Percentiles rank a stretch among this genome's conserved stretches.
phyloP scores from a whole-genome alignment of 805 yeast species.

The Komagataella populi region DNA sequence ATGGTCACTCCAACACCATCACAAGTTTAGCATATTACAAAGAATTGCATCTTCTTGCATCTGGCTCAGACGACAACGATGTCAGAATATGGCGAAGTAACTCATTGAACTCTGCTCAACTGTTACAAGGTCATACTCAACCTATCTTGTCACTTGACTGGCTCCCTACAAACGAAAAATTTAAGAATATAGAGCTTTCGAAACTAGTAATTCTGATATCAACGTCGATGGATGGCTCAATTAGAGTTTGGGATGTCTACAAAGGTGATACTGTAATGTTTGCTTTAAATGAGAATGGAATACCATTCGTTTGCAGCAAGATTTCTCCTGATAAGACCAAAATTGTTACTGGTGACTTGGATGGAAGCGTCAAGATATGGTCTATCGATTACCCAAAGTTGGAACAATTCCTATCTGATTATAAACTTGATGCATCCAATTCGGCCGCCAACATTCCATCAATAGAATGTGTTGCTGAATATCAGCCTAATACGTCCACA shows the following conservation, averaged over 20 bases:
- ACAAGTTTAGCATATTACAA: constrained; percentile 41
- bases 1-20: constrained; percentile 56
- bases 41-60: constrained; percentile 40
- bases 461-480: not conserved
- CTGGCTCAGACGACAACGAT: constrained; percentile 66
- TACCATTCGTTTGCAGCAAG: constrained; percentile 39
- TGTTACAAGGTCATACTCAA: constrained; percentile 39
- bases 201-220: constrained; percentile 15
- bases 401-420: not conserved
- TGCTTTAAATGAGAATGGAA: constrained; percentile 26
- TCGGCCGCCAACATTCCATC: not conserved
- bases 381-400: not conserved
- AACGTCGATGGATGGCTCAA: constrained; percentile 59
- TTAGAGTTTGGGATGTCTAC: constrained; percentile 52
- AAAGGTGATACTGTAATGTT: constrained; percentile 24
- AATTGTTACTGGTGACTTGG: constrained; percentile 54
- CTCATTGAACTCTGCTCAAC: constrained; percentile 34
- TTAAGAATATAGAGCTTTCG: not conserved
- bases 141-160: constrained; percentile 44
- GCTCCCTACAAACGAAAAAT: constrained; percentile 21
- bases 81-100: constrained; percentile 68
- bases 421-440: not conserved
- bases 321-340: constrained; percentile 34
- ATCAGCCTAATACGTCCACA: not conserved
- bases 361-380: constrained; percentile 46